Evolutionary conservation across 164 flowering plant species (phyloP).

Genomic region (Magnolia sinica): DNA sequence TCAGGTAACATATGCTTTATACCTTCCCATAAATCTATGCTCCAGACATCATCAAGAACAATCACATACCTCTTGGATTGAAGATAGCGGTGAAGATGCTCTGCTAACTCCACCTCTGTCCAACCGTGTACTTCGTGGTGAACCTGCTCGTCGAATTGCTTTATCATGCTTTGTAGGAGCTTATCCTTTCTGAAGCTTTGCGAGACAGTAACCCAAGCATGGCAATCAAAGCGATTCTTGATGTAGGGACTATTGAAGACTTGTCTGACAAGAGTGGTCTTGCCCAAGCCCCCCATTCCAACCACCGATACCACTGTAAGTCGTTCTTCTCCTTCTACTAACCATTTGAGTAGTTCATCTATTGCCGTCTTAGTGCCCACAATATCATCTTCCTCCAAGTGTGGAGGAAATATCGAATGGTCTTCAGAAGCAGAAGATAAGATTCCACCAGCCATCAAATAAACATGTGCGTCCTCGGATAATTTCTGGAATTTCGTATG

Average conservation of each 20-base stretch:
- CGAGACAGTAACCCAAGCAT: constrained; percentile 26
- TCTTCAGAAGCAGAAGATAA: too few relatives aligned
- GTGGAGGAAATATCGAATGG: too few relatives aligned
- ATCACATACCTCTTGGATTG: constrained; percentile 39
- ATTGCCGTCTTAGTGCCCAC: not conserved
- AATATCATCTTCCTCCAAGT: not conserved
- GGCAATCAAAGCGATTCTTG: constrained; percentile 16
- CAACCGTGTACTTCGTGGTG: constrained; percentile 18
- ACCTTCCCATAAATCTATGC: constrained; percentile 24
- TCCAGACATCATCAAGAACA: constrained; percentile 57
- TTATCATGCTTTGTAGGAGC: not conserved
- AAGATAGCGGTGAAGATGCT: constrained; percentile 32
- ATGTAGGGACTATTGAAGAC: constrained; percentile 6
- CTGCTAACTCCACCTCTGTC: constrained; percentile 13
- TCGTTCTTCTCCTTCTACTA: not conserved
- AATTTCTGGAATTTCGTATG: too few relatives aligned
- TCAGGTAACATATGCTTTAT: not conserved
- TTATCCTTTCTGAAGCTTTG: constrained; percentile 5
- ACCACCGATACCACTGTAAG: not conserved
- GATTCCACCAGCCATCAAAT: too few relatives aligned
- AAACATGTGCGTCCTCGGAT: too few relatives aligned
- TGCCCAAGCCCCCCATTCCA: not conserved
- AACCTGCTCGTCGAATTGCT: not conserved
- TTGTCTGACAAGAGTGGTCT: constrained; percentile 25
- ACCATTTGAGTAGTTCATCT: not conserved